Evolutionary conservation across 139 green algal species (phyloP).

Genomic region (Coccomyxa sp.): DNA sequence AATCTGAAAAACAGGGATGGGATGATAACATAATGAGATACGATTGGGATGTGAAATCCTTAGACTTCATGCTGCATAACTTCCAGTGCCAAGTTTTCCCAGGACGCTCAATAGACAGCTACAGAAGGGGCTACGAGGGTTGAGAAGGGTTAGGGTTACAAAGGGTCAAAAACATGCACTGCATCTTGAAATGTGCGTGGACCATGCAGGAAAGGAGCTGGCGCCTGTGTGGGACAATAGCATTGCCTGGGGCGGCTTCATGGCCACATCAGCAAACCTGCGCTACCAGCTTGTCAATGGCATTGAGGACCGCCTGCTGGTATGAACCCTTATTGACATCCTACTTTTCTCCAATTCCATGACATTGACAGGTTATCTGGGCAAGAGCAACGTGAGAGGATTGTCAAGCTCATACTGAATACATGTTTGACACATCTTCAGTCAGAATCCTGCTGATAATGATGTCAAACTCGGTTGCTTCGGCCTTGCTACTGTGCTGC

Average conservation of each 20-base stretch:
- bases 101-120: background rate
- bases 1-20: too few relatives aligned
- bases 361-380: background rate
- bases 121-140: background rate
- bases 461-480: background rate
- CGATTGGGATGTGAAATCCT: background rate
- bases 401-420: background rate
- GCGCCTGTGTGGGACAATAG: constrained; percentile 24
- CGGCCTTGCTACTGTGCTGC: background rate
- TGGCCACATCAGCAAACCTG: constrained; percentile 17
- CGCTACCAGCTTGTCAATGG: constrained; percentile 27
- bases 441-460: background rate
- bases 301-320: constrained; percentile 13
- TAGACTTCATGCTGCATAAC: background rate
- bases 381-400: too few relatives aligned
- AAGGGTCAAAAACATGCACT: background rate
- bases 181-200: background rate
- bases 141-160: background rate
- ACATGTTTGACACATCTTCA: background rate
- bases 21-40: too few relatives aligned
- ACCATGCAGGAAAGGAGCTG: constrained; percentile 4
- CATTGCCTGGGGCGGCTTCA: constrained; percentile 24
- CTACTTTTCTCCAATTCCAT: background rate
- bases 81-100: background rate
- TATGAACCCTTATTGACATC: background rate